Conservation (phyloP, 768 basidiomycete species). For the Pluteus cervinus region DNA sequence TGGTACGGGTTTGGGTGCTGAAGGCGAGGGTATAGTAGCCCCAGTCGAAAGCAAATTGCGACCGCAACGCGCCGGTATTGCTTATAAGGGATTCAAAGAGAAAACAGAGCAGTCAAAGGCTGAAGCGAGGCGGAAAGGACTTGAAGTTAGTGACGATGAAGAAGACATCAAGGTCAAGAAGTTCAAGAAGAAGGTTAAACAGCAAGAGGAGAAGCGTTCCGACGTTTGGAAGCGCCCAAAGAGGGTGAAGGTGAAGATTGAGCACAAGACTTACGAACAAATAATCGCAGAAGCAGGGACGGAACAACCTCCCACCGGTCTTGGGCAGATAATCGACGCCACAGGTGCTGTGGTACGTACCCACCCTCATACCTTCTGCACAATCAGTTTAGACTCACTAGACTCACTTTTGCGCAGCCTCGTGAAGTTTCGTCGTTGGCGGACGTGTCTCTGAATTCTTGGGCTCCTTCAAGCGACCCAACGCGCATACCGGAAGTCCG, state of each 20-base stretch:
- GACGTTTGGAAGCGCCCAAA: conserved; percentile 84
- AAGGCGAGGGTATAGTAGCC: conserved; percentile 78
- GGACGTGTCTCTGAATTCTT: conserved; percentile 66
- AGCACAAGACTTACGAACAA: conserved; percentile 97
- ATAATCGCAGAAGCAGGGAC: conserved; percentile 84
- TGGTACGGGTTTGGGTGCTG: conserved; percentile 70
- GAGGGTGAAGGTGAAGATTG: conserved; percentile 78
- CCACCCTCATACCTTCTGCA: no score
- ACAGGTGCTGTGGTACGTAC: conserved; percentile 81
- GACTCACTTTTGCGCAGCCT: conserved; percentile 41
- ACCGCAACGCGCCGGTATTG: conserved; percentile 83
- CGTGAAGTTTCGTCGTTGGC: conserved; percentile 83
- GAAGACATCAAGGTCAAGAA: conserved; percentile 42
- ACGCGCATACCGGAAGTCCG: conserved; percentile 94
- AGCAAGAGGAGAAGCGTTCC: conserved; percentile 54
- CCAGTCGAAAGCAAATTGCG: conserved; percentile 83
- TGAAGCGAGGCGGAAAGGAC: conserved; percentile 74
- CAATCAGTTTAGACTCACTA: not conserved
- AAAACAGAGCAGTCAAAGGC: conserved; percentile 78
- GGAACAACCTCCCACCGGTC: conserved; percentile 41
- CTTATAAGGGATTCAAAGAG: conserved; percentile 82
- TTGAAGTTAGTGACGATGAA: conserved; percentile 71
- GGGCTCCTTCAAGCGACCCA: conserved; percentile 84
- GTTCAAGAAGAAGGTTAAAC: conserved; percentile 46
- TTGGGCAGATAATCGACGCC: conserved; percentile 92